phyloP scores from a whole-genome alignment of 2,329 filamentous ascomycete species.

The Juglanconis sp. region DNA sequence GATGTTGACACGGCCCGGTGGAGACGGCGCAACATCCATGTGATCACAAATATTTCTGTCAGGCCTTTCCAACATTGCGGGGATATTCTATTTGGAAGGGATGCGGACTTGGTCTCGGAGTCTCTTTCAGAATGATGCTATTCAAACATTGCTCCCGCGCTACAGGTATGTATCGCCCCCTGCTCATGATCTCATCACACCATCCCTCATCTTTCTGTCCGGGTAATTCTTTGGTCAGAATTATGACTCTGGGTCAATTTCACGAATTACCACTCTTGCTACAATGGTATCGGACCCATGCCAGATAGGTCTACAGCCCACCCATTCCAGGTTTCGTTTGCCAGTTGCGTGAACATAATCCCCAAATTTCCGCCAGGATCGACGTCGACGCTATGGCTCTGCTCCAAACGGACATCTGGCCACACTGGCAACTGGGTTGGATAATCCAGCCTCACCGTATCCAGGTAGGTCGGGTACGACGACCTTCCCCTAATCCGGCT shows the following conservation, averaged over 20 bases:
- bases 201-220: background rate
- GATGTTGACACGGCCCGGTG: background rate
- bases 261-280: background rate
- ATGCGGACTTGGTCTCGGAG: background rate
- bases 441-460: constrained; percentile 1
- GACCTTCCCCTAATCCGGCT: background rate
- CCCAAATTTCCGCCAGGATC: constrained; percentile 3
- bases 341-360: constrained; percentile 8
- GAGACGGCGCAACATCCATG: background rate
- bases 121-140: background rate
- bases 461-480: background rate
- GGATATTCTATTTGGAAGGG: background rate
- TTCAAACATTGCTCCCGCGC: background rate
- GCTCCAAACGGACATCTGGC: constrained; percentile 1
- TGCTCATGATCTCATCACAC: background rate
- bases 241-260: background rate
- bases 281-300: constrained; percentile 2
- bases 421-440: constrained; percentile 5
- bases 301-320: constrained; percentile 6
- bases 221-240: background rate
- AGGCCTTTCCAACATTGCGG: background rate
- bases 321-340: constrained; percentile 7
- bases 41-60: background rate
- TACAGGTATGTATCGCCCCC: background rate
- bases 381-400: background rate